Evolutionary conservation across 2,329 filamentous ascomycete species (phyloP).

Genomic region (Aspergillus sp.): DNA sequence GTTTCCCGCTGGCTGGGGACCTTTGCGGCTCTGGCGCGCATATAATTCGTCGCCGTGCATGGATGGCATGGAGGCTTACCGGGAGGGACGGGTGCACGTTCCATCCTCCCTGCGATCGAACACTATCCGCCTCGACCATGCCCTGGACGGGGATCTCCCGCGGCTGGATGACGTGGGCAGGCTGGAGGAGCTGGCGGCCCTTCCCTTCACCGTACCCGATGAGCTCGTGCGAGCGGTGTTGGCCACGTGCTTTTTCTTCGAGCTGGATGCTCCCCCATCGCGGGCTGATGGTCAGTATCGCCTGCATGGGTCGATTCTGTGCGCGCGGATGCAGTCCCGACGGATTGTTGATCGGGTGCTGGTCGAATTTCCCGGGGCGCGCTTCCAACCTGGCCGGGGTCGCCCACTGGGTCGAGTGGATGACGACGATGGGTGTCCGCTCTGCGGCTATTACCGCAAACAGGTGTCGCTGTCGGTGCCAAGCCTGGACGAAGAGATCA

Average conservation of each 20-base stretch:
- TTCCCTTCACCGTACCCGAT: slow-evolving; percentile 14
- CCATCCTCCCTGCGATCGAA: not conserved
- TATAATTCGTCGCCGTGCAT: not conserved
- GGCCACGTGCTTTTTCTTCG: slow-evolving; percentile 21
- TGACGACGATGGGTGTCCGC: slow-evolving; percentile 14
- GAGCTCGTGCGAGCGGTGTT: slow-evolving; percentile 16
- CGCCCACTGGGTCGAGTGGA: slow-evolving; percentile 4
- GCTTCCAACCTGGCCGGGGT: not conserved
- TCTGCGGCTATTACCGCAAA: slow-evolving; percentile 21
- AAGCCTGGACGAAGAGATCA: slow-evolving; percentile 14
- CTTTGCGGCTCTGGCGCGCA: not conserved
- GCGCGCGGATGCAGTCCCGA: not conserved
- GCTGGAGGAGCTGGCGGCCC: slow-evolving; percentile 8
- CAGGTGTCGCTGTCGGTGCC: not conserved
- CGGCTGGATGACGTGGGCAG: slow-evolving; percentile 10
- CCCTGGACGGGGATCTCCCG: slow-evolving; percentile 6
- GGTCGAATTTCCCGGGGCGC: not conserved
- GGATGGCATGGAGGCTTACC: not conserved
- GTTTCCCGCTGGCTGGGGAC: not conserved
- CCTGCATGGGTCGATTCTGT: not conserved
- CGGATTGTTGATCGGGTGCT: not conserved
- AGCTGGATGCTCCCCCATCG: slow-evolving; percentile 16
- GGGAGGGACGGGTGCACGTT: not conserved
- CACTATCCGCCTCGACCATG: slow-evolving; percentile 13
- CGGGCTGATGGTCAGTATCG: slow-evolving; percentile 1